phyloP scores from a whole-genome alignment of 768 basidiomycete species.

The Filobasidium floriforme region DNA sequence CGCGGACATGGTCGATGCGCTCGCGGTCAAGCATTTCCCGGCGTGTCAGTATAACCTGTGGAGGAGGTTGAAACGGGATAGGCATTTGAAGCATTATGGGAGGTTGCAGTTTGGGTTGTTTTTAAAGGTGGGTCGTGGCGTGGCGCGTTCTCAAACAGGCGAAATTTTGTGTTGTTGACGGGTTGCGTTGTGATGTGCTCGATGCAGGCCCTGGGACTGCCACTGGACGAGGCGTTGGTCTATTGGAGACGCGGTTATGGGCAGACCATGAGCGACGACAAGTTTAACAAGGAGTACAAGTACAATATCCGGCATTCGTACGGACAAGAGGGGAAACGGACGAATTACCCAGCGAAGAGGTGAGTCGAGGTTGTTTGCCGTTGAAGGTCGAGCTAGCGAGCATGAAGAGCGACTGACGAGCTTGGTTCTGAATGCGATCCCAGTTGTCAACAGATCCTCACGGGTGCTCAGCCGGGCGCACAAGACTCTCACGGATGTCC shows the following conservation, averaged over 20 bases:
- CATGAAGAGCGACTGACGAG: not conserved
- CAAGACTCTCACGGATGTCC: slow-evolving; percentile 79
- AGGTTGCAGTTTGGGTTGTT: slow-evolving; percentile 87
- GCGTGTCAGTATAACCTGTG: slow-evolving; percentile 90
- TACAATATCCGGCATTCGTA: slow-evolving; percentile 96
- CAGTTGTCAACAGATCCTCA: slow-evolving; percentile 86
- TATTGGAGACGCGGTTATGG: slow-evolving; percentile 88
- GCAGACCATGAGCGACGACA: slow-evolving; percentile 68
- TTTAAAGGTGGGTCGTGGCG: slow-evolving; percentile 65
- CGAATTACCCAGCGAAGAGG: slow-evolving; percentile 91
- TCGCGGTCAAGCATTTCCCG: slow-evolving; percentile 83
- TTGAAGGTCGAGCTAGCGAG: not conserved
- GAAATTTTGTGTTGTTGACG: not conserved
- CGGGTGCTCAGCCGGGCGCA: slow-evolving; percentile 58
- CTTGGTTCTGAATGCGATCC: not conserved
- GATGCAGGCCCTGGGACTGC: slow-evolving; percentile 73
- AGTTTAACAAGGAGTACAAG: slow-evolving; percentile 94
- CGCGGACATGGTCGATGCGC: slow-evolving; percentile 87
- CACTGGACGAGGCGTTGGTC: slow-evolving; percentile 82
- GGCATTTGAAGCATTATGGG: slow-evolving; percentile 87
- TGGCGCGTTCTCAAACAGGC: not conserved
- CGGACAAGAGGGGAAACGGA: slow-evolving; percentile 87
- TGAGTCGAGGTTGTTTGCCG: slow-evolving; percentile 38
- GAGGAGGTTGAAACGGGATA: slow-evolving; percentile 63
- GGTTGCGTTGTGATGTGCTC: not conserved